phyloP scores from a whole-genome alignment of 345 rosid genomes.

The Anacardium occidentale region DNA sequence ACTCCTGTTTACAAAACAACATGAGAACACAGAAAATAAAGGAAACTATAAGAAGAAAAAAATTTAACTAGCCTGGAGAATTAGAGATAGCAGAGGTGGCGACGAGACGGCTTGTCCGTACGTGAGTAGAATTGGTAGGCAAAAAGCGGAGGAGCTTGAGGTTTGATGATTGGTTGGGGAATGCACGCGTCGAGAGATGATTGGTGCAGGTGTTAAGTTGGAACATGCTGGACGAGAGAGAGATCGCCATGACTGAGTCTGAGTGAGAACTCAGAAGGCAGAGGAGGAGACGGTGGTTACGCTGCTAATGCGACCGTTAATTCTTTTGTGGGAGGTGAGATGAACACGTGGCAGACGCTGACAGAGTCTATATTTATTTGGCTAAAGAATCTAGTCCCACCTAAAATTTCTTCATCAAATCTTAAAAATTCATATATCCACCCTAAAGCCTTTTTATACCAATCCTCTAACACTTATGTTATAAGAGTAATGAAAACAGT shows the following conservation, averaged over 20 bases:
- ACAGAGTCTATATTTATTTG: no score
- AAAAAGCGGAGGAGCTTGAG: not conserved
- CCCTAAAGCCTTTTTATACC: no score
- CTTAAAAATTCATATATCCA: no score
- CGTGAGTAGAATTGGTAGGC: constrained; percentile 20
- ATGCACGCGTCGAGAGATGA: constrained; percentile 7
- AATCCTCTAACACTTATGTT: no score
- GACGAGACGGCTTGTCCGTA: constrained; percentile 26
- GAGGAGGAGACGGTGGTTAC: not conserved
- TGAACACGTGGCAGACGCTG: constrained; percentile 36
- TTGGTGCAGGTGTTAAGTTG: constrained; percentile 17
- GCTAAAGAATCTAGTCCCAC: no score
- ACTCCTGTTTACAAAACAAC: constrained; percentile 30
- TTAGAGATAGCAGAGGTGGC: constrained; percentile 51
- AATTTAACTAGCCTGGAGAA: constrained; percentile 50
- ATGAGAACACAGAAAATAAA: not conserved
- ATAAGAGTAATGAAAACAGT: no score
- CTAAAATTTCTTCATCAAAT: no score
- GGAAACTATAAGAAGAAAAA: not conserved
- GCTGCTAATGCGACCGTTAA: constrained; percentile 18
- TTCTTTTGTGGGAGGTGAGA: constrained; percentile 31
- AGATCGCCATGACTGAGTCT: constrained; percentile 42
- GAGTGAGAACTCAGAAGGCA: not conserved
- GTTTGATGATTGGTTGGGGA: not conserved
- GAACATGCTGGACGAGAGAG: constrained; percentile 25